Percentiles rank a stretch among this genome's conserved stretches.
phyloP scores from a whole-genome alignment of 164 flowering plant genomes.

The Magnolia officinalis region DNA sequence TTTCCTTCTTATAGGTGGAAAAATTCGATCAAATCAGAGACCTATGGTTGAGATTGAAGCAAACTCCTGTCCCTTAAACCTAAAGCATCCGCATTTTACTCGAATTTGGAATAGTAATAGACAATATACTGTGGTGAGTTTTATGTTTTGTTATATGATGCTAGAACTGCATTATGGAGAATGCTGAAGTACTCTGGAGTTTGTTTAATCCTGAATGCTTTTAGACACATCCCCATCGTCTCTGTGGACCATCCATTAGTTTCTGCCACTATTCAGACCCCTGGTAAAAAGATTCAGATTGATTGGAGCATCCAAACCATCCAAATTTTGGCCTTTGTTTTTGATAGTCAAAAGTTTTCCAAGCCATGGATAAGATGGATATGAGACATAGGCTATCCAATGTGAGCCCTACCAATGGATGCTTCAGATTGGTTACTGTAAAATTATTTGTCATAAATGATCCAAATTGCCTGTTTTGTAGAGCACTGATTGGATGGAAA shows the following conservation, averaged over 20 bases:
- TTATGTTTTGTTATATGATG: background rate
- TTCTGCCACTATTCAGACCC: background rate
- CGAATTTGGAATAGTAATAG: background rate
- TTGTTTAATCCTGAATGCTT: background rate
- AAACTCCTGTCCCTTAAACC: background rate
- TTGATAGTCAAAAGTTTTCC: too few species aligned
- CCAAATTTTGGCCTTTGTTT: background rate
- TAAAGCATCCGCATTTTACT: constrained; percentile 9
- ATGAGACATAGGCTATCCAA: too few species aligned
- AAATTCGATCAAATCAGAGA: background rate
- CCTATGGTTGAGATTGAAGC: constrained; percentile 7
- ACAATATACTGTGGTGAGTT: constrained; percentile 13
- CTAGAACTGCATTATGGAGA: background rate
- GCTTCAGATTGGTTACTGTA: too few species aligned
- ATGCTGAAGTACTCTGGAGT: background rate
- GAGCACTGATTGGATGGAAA: too few species aligned
- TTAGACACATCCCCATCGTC: background rate
- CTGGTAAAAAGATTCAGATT: background rate
- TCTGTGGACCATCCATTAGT: background rate
- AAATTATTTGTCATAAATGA: too few species aligned
- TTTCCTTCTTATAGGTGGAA: background rate
- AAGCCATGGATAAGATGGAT: too few species aligned
- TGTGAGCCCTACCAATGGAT: background rate
- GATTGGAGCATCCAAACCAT: background rate
- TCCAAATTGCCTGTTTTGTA: too few species aligned